A percentile compares a stretch with the other conserved stretches of the same genome.
phyloP scores from a whole-genome alignment of 148 eudicot species.

The Fagopyrum tataricum region DNA sequence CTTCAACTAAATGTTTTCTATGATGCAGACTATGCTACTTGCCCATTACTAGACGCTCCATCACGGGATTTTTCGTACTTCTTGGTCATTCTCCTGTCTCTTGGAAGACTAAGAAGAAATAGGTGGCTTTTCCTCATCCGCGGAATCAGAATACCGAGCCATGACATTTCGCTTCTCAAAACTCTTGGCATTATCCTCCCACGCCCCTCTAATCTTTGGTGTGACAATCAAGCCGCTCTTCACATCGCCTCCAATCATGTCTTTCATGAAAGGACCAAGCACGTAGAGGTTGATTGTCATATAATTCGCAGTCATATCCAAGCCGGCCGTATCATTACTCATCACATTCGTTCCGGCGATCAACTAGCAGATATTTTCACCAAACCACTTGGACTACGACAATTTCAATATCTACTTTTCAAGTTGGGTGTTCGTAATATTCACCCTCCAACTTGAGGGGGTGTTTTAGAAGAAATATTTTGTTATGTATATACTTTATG shows the following conservation, averaged over 20 bases:
- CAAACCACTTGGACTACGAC: background rate
- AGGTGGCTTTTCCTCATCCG: background rate
- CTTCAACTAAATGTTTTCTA: background rate
- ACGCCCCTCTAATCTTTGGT: background rate
- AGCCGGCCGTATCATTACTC: background rate
- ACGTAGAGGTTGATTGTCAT: background rate
- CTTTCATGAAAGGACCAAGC: background rate
- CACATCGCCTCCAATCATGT: background rate
- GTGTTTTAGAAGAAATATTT: no score
- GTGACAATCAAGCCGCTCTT: background rate
- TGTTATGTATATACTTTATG: no score
- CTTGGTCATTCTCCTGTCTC: slow-evolving; percentile 8
- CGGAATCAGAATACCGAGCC: background rate
- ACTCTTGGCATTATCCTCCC: background rate
- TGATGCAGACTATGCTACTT: slow-evolving; percentile 8
- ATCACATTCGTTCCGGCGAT: background rate
- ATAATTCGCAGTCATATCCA: background rate
- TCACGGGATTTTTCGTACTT: background rate
- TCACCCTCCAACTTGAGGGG: background rate
- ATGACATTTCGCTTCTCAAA: background rate
- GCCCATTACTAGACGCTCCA: slow-evolving; percentile 9
- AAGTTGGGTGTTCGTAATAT: background rate
- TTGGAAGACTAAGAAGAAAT: slow-evolving; percentile 11
- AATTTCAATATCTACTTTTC: background rate
- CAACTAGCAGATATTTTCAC: background rate